Conservation (phyloP, 495 filamentous ascomycete genomes). For the Bathelium albidoporum region DNA sequence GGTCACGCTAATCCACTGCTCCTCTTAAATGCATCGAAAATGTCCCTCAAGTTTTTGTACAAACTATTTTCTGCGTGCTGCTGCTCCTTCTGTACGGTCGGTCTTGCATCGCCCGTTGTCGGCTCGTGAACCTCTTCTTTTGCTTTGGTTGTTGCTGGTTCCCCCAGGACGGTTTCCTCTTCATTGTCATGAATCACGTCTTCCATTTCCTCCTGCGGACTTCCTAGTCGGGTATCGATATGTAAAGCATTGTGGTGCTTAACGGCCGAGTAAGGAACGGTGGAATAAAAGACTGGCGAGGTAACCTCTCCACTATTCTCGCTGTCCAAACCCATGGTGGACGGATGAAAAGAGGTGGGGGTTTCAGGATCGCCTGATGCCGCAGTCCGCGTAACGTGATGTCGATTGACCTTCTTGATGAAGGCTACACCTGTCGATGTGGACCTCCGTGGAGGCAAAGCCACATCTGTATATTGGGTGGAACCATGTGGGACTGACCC, state of each 20-base stretch:
- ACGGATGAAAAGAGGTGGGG: neutral
- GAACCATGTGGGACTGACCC: neutral
- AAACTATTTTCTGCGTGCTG: neutral
- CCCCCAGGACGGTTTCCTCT: neutral
- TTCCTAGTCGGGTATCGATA: neutral
- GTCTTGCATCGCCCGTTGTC: neutral
- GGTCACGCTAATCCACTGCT: neutral
- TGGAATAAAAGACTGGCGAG: neutral
- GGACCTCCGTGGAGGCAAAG: neutral
- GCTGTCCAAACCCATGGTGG: neutral
- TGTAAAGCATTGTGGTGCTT: neutral
- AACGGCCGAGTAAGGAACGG: neutral
- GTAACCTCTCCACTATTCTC: neutral
- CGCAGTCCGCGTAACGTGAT: too few species aligned
- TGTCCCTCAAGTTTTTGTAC: slow-evolving; percentile 1
- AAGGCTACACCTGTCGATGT: neutral
- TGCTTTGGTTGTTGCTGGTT: neutral
- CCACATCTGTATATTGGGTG: neutral
- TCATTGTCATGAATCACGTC: neutral
- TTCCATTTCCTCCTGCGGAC: neutral
- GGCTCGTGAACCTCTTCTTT: neutral
- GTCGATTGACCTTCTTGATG: neutral
- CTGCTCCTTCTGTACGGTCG: neutral
- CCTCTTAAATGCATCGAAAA: neutral
- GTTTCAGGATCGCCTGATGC: neutral